Percentiles rank a stretch among this genome's conserved stretches.
phyloP scores from a whole-genome alignment of 768 basidiomycete species.

The Rhodocollybia butyracea region DNA sequence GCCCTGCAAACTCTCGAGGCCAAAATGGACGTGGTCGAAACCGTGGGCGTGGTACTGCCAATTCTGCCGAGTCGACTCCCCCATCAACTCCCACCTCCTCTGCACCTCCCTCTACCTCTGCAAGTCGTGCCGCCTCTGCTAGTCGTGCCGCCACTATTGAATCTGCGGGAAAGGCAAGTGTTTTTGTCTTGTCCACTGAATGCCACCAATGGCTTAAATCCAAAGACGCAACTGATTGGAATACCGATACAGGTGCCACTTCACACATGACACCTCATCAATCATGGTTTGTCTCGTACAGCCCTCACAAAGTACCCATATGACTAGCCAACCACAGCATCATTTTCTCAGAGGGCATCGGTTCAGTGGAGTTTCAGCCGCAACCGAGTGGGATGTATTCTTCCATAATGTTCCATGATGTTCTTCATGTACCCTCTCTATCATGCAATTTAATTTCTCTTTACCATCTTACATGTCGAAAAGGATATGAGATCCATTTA shows the following conservation, averaged over 20 bases:
- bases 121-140: no score
- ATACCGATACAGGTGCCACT: conserved; percentile 27
- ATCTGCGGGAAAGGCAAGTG: conserved; percentile 13
- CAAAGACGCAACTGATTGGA: conserved; percentile 14
- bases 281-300: conserved; percentile 17
- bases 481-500: background rate
- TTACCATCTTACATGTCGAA: background rate
- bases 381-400: conserved; percentile 4
- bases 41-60: background rate
- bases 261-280: conserved; percentile 26
- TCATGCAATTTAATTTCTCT: background rate
- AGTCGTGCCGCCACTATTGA: conserved; percentile 1
- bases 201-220: background rate
- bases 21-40: background rate
- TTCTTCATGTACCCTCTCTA: conserved; percentile 16
- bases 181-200: conserved; percentile 1
- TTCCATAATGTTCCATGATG: conserved; percentile 10
- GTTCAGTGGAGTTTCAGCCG: conserved; percentile 16
- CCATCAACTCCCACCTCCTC: background rate
- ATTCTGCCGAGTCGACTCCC: background rate
- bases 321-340: conserved; percentile 18
- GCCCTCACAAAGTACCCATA: conserved; percentile 15
- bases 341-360: conserved; percentile 21
- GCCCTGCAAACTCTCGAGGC: background rate
- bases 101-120: no score